Evolutionary conservation across 192 early-diverging fungal genomes (phyloP).

Genomic region (Glomus cerebriforme): DNA sequence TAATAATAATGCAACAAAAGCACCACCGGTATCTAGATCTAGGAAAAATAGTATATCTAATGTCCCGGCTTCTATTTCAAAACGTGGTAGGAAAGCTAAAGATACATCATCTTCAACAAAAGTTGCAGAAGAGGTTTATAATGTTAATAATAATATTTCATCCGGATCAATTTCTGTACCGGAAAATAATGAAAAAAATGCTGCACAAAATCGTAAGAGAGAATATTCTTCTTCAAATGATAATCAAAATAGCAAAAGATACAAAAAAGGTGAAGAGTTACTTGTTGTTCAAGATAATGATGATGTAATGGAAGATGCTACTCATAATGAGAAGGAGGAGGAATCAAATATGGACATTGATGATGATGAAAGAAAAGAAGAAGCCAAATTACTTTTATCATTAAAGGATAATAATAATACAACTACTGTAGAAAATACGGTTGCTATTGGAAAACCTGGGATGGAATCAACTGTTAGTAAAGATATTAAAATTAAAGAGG

Average conservation of each 20-base stretch:
- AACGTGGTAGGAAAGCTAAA: conserved; percentile 13
- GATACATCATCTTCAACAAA: neutral
- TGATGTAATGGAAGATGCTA: neutral
- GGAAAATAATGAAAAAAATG: neutral
- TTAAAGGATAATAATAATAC: neutral
- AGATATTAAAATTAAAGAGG: conserved; percentile 17
- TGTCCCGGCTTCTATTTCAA: neutral
- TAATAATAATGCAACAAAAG: too few relatives aligned
- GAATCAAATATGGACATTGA: neutral
- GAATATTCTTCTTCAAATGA: neutral
- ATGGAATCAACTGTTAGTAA: neutral
- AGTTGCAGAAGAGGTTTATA: neutral
- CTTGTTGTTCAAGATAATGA: neutral
- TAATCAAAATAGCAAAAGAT: neutral
- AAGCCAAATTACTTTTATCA: neutral
- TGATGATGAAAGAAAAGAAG: neutral
- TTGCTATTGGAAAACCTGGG: neutral
- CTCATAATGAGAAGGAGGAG: neutral
- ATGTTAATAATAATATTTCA: neutral
- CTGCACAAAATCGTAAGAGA: neutral
- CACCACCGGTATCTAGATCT: neutral
- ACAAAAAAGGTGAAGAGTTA: neutral
- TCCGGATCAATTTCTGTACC: neutral
- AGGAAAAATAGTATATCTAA: conserved; percentile 7
- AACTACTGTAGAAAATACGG: neutral